phyloP scores from a whole-genome alignment of 495 filamentous ascomycete species.

The Hypoxylon rickii region DNA sequence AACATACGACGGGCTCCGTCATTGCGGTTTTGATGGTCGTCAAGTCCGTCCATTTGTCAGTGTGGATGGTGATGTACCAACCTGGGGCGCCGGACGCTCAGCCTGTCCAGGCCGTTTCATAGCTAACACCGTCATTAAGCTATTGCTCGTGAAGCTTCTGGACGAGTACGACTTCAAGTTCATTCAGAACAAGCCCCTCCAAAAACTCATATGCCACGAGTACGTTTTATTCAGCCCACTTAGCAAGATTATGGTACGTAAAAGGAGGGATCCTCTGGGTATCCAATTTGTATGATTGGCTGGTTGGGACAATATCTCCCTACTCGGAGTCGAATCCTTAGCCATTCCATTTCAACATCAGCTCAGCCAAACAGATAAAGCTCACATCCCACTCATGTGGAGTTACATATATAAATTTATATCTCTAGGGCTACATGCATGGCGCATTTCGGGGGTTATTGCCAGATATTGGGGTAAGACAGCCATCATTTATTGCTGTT shows the following conservation, averaged over 20 bases:
- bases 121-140: constrained; percentile 1
- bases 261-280: background rate
- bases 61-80: constrained; percentile 1
- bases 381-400: too few species aligned
- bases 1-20: background rate
- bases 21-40: background rate
- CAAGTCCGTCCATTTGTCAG: background rate
- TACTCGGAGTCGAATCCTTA: too few species aligned
- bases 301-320: too few species aligned
- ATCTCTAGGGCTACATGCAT: too few species aligned
- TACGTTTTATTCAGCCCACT: constrained; percentile 4
- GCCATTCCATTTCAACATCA: too few species aligned
- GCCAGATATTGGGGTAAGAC: too few species aligned
- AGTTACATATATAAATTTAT: too few species aligned
- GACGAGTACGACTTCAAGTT: constrained; percentile 12
- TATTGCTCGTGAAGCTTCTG: constrained; percentile 1
- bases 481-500: too few species aligned
- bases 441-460: too few species aligned
- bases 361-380: too few species aligned
- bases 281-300: too few species aligned
- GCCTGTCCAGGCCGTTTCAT: constrained; percentile 5
- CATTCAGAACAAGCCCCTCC: background rate
- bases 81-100: constrained; percentile 10
- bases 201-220: background rate
- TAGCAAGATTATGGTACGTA: constrained; percentile 1